Evolutionary conservation across 805 yeast genomes (phyloP).

Genomic region (Monosporozyma aerobia): DNA sequence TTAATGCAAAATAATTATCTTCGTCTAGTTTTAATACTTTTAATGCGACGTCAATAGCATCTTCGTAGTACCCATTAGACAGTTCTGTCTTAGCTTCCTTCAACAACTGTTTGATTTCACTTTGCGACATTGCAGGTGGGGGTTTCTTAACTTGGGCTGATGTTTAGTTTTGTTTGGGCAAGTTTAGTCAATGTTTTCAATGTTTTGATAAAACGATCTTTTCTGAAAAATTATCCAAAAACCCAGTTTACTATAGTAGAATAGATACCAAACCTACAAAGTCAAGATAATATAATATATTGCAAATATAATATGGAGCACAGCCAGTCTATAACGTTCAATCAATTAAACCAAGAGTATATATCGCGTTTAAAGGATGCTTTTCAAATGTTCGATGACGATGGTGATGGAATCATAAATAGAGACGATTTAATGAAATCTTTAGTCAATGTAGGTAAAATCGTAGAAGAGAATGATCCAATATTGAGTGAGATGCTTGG

Average conservation of each 20-base stretch:
- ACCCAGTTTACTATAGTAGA: too few species aligned
- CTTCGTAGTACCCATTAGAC: slow-evolving; percentile 48
- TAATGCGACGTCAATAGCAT: slow-evolving; percentile 47
- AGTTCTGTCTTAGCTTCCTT: slow-evolving; percentile 46
- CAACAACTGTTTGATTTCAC: slow-evolving; percentile 28
- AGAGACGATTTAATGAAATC: slow-evolving; percentile 46
- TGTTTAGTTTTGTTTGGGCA: too few species aligned
- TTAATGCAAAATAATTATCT: slow-evolving; percentile 52
- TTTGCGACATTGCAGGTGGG: slow-evolving; percentile 21
- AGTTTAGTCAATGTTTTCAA: neutral
- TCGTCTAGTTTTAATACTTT: slow-evolving; percentile 50
- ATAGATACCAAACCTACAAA: neutral
- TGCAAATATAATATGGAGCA: slow-evolving; percentile 12
- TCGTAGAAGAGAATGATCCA: slow-evolving; percentile 34
- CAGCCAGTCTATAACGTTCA: slow-evolving; percentile 28
- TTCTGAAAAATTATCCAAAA: too few species aligned
- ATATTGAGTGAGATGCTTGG: slow-evolving; percentile 40
- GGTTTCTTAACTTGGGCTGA: neutral
- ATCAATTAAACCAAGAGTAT: slow-evolving; percentile 49
- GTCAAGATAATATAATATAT: neutral
- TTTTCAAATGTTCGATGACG: slow-evolving; percentile 72
- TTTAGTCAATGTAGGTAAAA: slow-evolving; percentile 44
- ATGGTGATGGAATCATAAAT: slow-evolving; percentile 61
- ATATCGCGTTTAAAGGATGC: slow-evolving; percentile 61
- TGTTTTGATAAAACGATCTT: too few species aligned